Conservation (phyloP, 2,329 filamentous ascomycete genomes). For the Exserohilum turcica region DNA sequence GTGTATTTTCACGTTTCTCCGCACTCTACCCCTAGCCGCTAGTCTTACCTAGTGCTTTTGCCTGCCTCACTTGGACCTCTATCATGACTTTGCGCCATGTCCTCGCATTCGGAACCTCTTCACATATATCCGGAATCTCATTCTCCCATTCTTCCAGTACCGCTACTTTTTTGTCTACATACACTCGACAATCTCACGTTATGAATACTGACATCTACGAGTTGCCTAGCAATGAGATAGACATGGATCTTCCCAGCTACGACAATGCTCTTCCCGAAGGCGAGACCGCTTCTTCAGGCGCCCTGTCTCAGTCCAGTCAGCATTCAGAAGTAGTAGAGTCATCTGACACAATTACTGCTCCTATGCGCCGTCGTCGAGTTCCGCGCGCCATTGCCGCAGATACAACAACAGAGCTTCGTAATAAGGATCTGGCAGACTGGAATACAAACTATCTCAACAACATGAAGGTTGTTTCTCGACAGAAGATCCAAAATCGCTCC, state of each 20-base stretch:
- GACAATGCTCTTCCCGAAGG: constrained; percentile 43
- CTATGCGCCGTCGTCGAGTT: constrained; percentile 46
- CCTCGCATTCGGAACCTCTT: background rate
- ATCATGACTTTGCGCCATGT: constrained; percentile 9
- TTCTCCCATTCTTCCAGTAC: too few relatives aligned
- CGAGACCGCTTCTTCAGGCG: constrained; percentile 30
- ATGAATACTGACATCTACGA: constrained; percentile 26
- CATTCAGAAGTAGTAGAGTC: constrained; percentile 38
- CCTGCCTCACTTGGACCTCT: background rate
- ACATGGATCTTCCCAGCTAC: constrained; percentile 41
- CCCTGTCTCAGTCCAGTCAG: constrained; percentile 13
- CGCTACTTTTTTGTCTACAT: background rate
- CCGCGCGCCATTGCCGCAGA: constrained; percentile 56
- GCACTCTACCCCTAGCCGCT: background rate
- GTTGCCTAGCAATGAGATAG: constrained; percentile 32
- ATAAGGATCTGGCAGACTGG: constrained; percentile 62
- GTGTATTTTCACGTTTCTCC: constrained; percentile 8
- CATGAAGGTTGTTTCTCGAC: constrained; percentile 58
- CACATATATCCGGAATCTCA: too few relatives aligned
- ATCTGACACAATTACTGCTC: constrained; percentile 48
- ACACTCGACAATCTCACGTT: background rate
- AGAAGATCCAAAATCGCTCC: constrained; percentile 53
- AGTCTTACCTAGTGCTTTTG: background rate
- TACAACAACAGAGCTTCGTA: constrained; percentile 57
- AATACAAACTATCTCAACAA: constrained; percentile 63